Base-by-base conservation (phyloP, 2,329 filamentous ascomycete species). In the Colletotrichum sp. region DNA sequence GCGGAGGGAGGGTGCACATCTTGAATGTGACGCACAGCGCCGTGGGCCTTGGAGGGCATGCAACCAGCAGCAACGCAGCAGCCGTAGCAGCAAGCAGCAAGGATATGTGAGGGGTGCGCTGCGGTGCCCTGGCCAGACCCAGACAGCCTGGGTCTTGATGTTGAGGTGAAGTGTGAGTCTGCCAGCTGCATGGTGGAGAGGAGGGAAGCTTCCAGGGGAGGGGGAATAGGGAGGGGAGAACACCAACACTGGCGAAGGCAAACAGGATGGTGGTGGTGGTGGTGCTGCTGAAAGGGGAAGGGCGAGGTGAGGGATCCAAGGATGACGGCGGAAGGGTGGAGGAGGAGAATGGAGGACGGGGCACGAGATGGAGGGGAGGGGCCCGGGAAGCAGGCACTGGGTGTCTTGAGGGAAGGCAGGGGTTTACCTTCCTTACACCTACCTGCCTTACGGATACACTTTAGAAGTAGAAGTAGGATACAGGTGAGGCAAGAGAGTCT, bases 1-100 rank as follows among this genome's bases (percentile, higher is more conserved):
- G 30, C n/a, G 39, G 21, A 59, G 39, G 62, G 30, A 63, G 70
- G 55, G 28, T 67, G 62, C 62, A 75, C 70, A 75, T 66, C 69
- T 67, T 36, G 62, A 60, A 59, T 49, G 72, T 72, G 69, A 75
- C 72, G 72, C 72, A 75, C 68, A 71, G 60, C 26, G 36, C 66
- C 57, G 52, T 59, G 16, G 44, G 8, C 15, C 18, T 3, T 52
- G 67, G 28, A 65, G 24, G 24, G 60, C 60, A 66, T 59, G 70
- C 71, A 74, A 66, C 49, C 57, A 70, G 60, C 18, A 60, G 57
- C 55, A 67, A 34, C 70, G 30, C 55, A 59, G 26, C 55, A 59
- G 62, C 44, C 36, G 36, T 12, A 49, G 34, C 36, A 69, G 55
- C 52, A 69, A 49, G 34, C 32, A 39, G 57, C 57, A 70, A 59